Evolutionary conservation across 768 basidiomycete species (phyloP), one percentile per base, ranked within the genome.

Genomic region (Leucocoprinus sp.): DNA sequence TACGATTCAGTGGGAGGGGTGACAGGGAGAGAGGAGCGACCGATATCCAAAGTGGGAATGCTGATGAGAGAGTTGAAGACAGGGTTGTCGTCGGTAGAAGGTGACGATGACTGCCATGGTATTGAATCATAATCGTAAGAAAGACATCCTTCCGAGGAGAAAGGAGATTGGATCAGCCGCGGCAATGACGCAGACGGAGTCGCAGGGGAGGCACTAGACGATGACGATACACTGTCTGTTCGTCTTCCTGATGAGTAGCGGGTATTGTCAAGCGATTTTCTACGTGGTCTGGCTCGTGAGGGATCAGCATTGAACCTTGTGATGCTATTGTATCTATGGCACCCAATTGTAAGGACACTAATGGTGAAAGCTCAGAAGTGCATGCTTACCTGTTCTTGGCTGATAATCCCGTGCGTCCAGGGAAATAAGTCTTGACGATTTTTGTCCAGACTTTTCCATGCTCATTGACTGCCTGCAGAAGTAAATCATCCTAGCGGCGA

Each of bases 401-500:
- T 2, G 75, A 74, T 12, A 79, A 62, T 11, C 75, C 76, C 14
- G 76, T 79, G 29, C 76, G 66, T 4, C 76, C 76, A 37, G 76
- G 76, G 59, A 79, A 76, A 53, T 77, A 76, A 5, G 71, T 75
- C 54, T 75, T 75, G 26, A 76, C 76, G 36, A 79, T 79, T 55
- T 76, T 77, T 0, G 76, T 76, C 76, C 76, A 79, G 4, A 75
- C 72, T 55, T 74, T 77, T 15, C 76, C 76, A 48, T 77, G 74
- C 44, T 71, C 68, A 37, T 69, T 61, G 31, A 79, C 76, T 5
- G 76, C 75, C 49, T 68, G 65, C 17, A 79, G 60, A n/a, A 79
- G 68, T 14, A 72, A 53, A 22, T 71, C 69, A 46, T 79, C 76
- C 76, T 77, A 50, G 9, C 23, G 17, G 26, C 31, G 43, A 24